phyloP scores from a whole-genome alignment of 2,329 filamentous ascomycete genomes.

The Nemania sp. region DNA sequence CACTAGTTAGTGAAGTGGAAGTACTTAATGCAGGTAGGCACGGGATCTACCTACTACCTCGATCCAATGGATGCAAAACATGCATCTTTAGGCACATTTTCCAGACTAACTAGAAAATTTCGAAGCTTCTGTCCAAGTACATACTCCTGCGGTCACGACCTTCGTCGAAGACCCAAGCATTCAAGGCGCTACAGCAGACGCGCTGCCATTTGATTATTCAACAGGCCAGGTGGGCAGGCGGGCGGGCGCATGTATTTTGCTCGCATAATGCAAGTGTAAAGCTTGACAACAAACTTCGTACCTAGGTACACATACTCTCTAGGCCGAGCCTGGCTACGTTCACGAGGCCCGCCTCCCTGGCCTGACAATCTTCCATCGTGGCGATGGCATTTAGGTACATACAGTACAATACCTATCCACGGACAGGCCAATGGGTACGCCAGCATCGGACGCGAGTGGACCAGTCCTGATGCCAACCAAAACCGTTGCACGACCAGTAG shows the following conservation, averaged over 20 bases:
- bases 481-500: slow-evolving; percentile 21
- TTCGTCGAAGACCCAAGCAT: no score
- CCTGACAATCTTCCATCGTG: slow-evolving; percentile 13
- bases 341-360: slow-evolving; percentile 1
- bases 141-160: no score
- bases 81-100: slow-evolving; percentile 13
- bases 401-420: slow-evolving; percentile 18
- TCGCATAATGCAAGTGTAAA: neutral
- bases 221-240: neutral
- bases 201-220: no score
- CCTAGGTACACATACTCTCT: neutral
- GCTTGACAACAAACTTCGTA: neutral
- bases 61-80: slow-evolving; percentile 22
- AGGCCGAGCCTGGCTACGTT: neutral
- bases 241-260: neutral
- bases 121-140: no score
- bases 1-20: neutral
- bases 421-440: slow-evolving; percentile 3
- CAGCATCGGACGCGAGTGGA: slow-evolving; percentile 7
- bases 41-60: slow-evolving; percentile 6
- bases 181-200: no score
- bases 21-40: neutral
- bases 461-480: slow-evolving; percentile 17
- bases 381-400: slow-evolving; percentile 9
- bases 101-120: no score